Evolutionary conservation across 495 filamentous ascomycete species (phyloP).

Genomic region (Podospora bellae-mahoneyi): DNA sequence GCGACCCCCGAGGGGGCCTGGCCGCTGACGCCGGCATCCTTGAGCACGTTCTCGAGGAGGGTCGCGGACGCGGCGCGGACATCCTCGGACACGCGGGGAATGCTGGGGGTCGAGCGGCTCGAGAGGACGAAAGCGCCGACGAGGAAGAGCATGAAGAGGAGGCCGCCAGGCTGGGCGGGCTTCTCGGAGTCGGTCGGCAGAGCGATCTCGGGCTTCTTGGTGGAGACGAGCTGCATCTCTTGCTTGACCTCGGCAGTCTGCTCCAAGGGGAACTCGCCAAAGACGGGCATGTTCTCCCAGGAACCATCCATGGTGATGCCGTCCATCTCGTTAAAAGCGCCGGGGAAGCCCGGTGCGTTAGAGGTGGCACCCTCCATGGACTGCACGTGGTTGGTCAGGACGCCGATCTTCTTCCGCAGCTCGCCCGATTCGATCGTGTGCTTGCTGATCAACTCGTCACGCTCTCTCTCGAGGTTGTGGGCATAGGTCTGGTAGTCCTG

Average conservation of each 20-base stretch:
- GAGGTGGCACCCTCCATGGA: constrained; percentile 65
- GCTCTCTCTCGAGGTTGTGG: constrained; percentile 73
- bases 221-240: constrained; percentile 53
- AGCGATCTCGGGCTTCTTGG: constrained; percentile 53
- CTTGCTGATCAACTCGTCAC: constrained; percentile 81
- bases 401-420: constrained; percentile 91
- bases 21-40: constrained; percentile 64
- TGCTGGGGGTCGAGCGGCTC: constrained; percentile 62
- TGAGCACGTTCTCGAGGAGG: constrained; percentile 83
- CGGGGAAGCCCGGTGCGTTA: constrained; percentile 59
- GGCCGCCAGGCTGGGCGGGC: constrained; percentile 59
- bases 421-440: constrained; percentile 94
- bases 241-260: constrained; percentile 50
- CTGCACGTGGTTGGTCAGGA: constrained; percentile 81
- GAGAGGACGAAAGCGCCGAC: constrained; percentile 96
- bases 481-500: constrained; percentile 72
- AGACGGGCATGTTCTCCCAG: constrained; percentile 78
- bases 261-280: constrained; percentile 56
- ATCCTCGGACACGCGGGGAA: constrained; percentile 88
- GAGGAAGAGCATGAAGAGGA: constrained; percentile 83
- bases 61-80: constrained; percentile 88
- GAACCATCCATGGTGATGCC: constrained; percentile 72
- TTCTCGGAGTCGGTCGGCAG: constrained; percentile 57
- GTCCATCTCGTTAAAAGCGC: constrained; percentile 77
- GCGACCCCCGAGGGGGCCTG: constrained; percentile 44